Evolutionary conservation across 1,284 basidiomycete species (phyloP), one percentile per base, ranked within the genome.

Genomic region (Cryptococcus jaspeensis): DNA sequence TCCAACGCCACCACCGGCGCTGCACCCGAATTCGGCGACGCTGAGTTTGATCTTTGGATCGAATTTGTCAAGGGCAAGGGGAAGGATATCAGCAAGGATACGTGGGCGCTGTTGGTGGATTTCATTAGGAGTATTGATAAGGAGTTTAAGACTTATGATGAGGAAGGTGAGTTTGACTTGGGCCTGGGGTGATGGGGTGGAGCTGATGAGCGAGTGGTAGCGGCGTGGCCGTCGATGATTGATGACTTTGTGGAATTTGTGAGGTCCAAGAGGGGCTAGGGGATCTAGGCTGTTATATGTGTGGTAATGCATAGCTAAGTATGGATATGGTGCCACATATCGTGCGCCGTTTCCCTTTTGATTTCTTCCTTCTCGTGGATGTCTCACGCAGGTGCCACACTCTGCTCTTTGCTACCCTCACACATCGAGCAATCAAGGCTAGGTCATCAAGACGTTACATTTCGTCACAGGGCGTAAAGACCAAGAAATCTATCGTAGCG

Each of bases 21-120:
- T 23, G 66, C 70, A 8, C 82, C 82, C 23, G 85, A 85, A 9
- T 94, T 91, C 84, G 81, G 83, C 47, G 74, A 80, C 36, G 79
- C 83, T 55, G 85, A 92, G 69, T 85, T 85, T 18, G 78, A 85
- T 15, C 83, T 85, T 81, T 98, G 94, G 94, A 85, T 90, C 67
- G 86, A 88, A 39, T 98, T 89, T 73, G 80, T 78, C 41, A 80
- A 84, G 69, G 86, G 84, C 66, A 87, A 85, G 11, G 82, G 82
- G 11, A 90, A 89, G 73, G 92, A 92, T 4, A 83, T 98, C 38
- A 93, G 89, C 77, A 92, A 90, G 78, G 94, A 98, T 79, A 93
- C 92, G 2, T 98, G 94, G 94, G 80, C 82, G 51, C 89, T 95
- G 84, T 90, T 92, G 60, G 64, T 77, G 38, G 72, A 75, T 66